Evolutionary conservation across 805 yeast genomes (phyloP).

Genomic region (Nakazawaea wyomingensis): DNA sequence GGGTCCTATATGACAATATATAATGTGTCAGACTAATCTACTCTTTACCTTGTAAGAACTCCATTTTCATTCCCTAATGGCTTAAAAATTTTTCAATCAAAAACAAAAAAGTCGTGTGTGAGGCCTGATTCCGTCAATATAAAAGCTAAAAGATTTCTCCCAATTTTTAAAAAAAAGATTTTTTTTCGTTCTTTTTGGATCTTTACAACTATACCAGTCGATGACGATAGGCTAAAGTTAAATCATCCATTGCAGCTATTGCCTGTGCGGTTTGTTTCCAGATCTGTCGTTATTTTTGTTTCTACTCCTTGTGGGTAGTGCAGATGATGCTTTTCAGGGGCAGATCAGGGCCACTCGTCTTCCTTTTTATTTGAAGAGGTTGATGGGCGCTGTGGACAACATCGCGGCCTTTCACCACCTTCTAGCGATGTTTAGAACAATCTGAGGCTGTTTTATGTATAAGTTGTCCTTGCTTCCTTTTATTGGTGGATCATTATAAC

Average conservation of each 20-base stretch:
- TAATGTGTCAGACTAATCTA: too few relatives aligned
- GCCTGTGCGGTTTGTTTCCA: too few relatives aligned
- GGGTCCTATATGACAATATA: too few relatives aligned
- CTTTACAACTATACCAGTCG: slow-evolving; percentile 35
- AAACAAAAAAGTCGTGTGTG: background rate
- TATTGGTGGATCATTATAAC: too few relatives aligned
- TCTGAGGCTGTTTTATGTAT: slow-evolving; percentile 28
- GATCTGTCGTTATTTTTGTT: too few relatives aligned
- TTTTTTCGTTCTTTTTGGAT: slow-evolving; percentile 14
- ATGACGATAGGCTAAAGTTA: slow-evolving; percentile 30
- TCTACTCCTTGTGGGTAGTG: too few relatives aligned
- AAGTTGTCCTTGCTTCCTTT: background rate
- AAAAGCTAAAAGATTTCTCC: too few relatives aligned
- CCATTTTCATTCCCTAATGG: background rate
- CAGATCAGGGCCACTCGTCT: background rate
- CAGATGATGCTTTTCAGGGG: background rate
- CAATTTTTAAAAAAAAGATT: background rate
- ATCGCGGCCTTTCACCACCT: slow-evolving; percentile 30
- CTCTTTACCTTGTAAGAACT: too few relatives aligned
- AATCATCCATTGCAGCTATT: slow-evolving; percentile 27
- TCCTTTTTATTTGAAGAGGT: background rate
- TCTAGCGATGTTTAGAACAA: slow-evolving; percentile 21
- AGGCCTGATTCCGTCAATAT: too few relatives aligned
- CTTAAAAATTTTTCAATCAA: slow-evolving; percentile 4
- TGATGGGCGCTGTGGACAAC: slow-evolving; percentile 31